A percentile compares a stretch with the other conserved stretches of the same genome.
Conservation (phyloP, 2,329 filamentous ascomycete species). For the Nothophaeocryptopus gaeumannii region DNA sequence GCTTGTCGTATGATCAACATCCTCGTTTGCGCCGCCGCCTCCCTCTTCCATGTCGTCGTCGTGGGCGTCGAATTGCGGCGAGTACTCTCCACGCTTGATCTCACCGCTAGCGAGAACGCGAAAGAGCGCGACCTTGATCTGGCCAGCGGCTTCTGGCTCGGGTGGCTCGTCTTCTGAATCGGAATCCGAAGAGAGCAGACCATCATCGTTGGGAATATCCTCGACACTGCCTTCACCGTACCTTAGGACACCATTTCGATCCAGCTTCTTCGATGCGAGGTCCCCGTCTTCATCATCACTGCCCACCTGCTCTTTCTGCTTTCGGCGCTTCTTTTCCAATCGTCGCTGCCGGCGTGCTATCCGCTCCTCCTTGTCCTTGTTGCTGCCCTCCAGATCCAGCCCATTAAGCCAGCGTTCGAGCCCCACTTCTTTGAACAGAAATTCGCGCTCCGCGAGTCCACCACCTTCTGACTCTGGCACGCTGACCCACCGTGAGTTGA, state of each 20-base stretch:
- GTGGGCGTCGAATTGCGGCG: slow-evolving; percentile 93
- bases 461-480: slow-evolving; percentile 87
- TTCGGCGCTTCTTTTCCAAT: slow-evolving; percentile 80
- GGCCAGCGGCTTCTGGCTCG: slow-evolving; percentile 84
- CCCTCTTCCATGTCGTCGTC: slow-evolving; percentile 71
- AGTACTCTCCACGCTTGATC: slow-evolving; percentile 97
- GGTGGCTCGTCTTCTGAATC: slow-evolving; percentile 78
- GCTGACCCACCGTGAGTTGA: slow-evolving; percentile 97
- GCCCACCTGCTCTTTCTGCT: slow-evolving; percentile 52
- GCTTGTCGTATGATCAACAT: slow-evolving; percentile 94
- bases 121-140: slow-evolving; percentile 98
- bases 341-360: slow-evolving; percentile 57
- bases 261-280: slow-evolving; percentile 34
- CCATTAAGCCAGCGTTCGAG: slow-evolving; percentile 96
- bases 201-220: slow-evolving; percentile 65
- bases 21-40: slow-evolving; percentile 65
- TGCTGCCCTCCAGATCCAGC: slow-evolving; percentile 80
- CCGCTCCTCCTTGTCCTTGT: slow-evolving; percentile 73
- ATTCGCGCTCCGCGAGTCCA: slow-evolving; percentile 91
- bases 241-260: slow-evolving; percentile 62
- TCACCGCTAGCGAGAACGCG: slow-evolving; percentile 92
- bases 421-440: slow-evolving; percentile 94
- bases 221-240: slow-evolving; percentile 78
- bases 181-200: slow-evolving; percentile 63
- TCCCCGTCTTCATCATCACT: slow-evolving; percentile 50